Evolutionary conservation across 1,139 yeast species (phyloP).

Genomic region (Geotrichum carabidarum): DNA sequence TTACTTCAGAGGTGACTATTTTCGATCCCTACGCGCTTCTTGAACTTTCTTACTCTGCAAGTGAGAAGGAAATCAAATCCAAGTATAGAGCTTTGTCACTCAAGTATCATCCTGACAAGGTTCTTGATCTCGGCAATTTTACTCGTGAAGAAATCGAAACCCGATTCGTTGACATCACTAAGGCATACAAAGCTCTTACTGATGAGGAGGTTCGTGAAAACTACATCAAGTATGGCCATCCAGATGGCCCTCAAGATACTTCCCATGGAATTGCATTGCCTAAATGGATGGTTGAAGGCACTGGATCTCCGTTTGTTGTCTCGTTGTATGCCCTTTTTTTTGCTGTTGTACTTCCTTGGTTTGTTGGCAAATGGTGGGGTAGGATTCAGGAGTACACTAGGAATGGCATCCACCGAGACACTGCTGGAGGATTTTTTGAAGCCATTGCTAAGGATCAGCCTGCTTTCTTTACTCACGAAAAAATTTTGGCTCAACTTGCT

Average conservation of each 20-base stretch:
- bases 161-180: conserved; percentile 72
- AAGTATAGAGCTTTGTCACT: conserved; percentile 82
- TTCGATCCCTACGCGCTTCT: conserved; percentile 91
- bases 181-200: conserved; percentile 92
- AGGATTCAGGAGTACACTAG: conserved; percentile 76
- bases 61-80: conserved; percentile 73
- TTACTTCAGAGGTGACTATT: conserved; percentile 44
- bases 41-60: conserved; percentile 63
- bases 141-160: conserved; percentile 66
- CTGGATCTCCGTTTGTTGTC: conserved; percentile 62
- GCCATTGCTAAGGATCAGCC: conserved; percentile 64
- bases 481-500: conserved; percentile 58
- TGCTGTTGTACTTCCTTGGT: conserved; percentile 70
- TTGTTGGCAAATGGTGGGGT: conserved; percentile 88
- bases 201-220: conserved; percentile 83
- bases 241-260: conserved; percentile 95
- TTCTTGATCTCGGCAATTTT: conserved; percentile 51
- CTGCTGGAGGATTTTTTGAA: conserved; percentile 63
- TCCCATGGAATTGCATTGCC: conserved; percentile 97
- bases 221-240: conserved; percentile 85
- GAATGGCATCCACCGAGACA: conserved; percentile 72
- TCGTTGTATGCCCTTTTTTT: conserved; percentile 66
- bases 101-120: conserved; percentile 90
- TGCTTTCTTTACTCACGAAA: conserved; percentile 53
- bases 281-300: conserved; percentile 80